A percentile compares a stretch with the other conserved stretches of the same genome.
phyloP scores from a whole-genome alignment of 2,329 filamentous ascomycete species.

The Sporothrix pseudoabietina region DNA sequence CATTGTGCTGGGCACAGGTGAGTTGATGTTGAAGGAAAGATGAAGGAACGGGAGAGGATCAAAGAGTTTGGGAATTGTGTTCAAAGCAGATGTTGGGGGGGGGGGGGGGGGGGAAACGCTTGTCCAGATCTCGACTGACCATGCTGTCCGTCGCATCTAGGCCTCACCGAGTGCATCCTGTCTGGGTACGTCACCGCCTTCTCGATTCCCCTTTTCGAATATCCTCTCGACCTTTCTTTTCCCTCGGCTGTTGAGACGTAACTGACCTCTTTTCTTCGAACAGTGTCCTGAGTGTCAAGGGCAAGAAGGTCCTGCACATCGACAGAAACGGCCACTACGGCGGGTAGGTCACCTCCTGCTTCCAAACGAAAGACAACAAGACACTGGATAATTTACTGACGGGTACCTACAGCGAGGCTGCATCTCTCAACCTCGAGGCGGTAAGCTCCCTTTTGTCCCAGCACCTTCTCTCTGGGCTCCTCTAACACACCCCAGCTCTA shows the following conservation, averaged over 20 bases:
- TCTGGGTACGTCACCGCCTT: slow-evolving; percentile 66
- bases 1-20: slow-evolving; percentile 96
- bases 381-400: slow-evolving; percentile 32
- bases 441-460: slow-evolving; percentile 52
- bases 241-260: not conserved
- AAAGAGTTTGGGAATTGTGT: not conserved
- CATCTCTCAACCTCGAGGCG: slow-evolving; percentile 94
- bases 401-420: slow-evolving; percentile 70
- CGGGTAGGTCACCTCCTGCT: slow-evolving; percentile 64
- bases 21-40: slow-evolving; percentile 38
- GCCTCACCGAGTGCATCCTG: slow-evolving; percentile 97
- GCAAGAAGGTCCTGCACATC: slow-evolving; percentile 98
- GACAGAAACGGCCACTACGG: slow-evolving; percentile 98
- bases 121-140: slow-evolving; percentile 4
- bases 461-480: not conserved
- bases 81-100: not conserved
- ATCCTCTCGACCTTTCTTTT: not conserved
- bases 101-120: too few species aligned
- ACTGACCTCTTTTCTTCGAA: slow-evolving; percentile 30
- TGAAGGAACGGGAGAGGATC: not conserved
- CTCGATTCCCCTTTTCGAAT: not conserved
- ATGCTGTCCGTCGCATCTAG: slow-evolving; percentile 49
- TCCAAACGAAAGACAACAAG: not conserved
- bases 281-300: slow-evolving; percentile 95
- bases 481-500: slow-evolving; percentile 66